phyloP scores from a whole-genome alignment of 1,284 basidiomycete genomes.

The Rhodotorula sp. region DNA sequence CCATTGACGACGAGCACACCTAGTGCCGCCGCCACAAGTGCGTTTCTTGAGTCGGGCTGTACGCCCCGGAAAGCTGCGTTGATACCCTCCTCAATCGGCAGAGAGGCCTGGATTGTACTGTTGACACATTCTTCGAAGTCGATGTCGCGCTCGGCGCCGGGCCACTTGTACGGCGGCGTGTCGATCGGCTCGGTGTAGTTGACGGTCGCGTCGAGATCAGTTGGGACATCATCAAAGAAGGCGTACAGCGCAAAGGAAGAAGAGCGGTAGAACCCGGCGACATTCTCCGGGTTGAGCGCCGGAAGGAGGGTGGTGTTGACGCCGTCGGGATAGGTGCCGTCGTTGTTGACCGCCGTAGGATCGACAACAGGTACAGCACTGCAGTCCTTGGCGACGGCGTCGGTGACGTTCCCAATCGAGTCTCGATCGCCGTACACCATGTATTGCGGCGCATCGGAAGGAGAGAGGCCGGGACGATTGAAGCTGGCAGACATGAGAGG shows the following conservation, averaged over 20 bases:
- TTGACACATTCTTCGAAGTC: constrained; percentile 26
- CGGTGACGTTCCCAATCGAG: constrained; percentile 15
- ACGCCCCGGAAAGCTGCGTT: background rate
- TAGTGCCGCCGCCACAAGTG: background rate
- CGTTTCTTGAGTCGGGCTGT: background rate
- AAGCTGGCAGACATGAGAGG: constrained; percentile 5
- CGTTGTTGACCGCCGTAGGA: background rate
- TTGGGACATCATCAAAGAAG: constrained; percentile 10
- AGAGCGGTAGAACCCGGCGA: constrained; percentile 13
- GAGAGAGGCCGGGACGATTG: constrained; percentile 1
- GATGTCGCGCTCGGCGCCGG: background rate
- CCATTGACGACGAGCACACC: background rate
- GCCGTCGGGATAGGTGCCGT: background rate
- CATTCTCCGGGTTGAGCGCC: constrained; percentile 8
- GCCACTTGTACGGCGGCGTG: constrained; percentile 4
- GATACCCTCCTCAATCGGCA: constrained; percentile 22
- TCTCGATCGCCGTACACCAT: constrained; percentile 23
- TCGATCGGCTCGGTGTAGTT: constrained; percentile 23
- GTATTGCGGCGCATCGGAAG: constrained; percentile 21
- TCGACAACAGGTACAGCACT: constrained; percentile 4
- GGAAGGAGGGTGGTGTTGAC: constrained; percentile 21
- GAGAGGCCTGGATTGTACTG: constrained; percentile 5
- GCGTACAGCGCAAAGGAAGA: constrained; percentile 30
- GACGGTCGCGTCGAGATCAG: background rate
- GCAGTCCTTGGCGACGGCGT: constrained; percentile 5